phyloP scores from a whole-genome alignment of 2,329 filamentous ascomycete species.

The Magnaporthiopsis incrustans region DNA sequence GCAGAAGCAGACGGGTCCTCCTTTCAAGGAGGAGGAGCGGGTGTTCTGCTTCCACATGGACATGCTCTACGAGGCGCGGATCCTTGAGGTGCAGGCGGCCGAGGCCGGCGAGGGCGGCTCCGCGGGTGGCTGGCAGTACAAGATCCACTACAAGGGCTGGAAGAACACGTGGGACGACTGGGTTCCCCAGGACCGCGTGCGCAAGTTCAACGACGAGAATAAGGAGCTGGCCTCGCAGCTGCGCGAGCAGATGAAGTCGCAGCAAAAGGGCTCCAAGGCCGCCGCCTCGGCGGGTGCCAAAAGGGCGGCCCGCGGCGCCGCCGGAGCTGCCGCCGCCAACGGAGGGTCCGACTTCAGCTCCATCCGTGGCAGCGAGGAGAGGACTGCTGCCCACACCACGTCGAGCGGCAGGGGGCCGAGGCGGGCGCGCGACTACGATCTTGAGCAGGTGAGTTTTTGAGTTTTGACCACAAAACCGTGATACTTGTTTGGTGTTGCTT shows the following conservation, averaged over 20 bases:
- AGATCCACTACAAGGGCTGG: constrained; percentile 98
- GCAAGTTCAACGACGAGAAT: constrained; percentile 93
- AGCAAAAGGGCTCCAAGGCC: constrained; percentile 42
- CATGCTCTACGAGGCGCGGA: constrained; percentile 94
- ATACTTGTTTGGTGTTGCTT: not conserved
- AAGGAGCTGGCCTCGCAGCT: constrained; percentile 75
- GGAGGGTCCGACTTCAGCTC: constrained; percentile 52
- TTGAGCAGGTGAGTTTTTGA: constrained; percentile 62
- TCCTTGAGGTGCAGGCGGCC: constrained; percentile 68
- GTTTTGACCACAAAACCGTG: not conserved
- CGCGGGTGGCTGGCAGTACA: constrained; percentile 62
- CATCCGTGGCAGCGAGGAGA: constrained; percentile 69
- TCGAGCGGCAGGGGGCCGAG: constrained; percentile 61
- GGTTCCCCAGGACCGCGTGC: constrained; percentile 87
- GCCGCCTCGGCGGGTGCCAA: constrained; percentile 29
- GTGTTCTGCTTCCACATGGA: constrained; percentile 97
- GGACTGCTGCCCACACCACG: constrained; percentile 50
- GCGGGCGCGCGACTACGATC: constrained; percentile 69
- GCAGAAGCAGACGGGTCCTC: constrained; percentile 34
- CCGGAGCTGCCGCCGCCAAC: constrained; percentile 8
- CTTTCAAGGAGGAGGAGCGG: constrained; percentile 73
- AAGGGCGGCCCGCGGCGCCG: constrained; percentile 6
- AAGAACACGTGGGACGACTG: constrained; percentile 99
- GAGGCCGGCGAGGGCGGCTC: constrained; percentile 47
- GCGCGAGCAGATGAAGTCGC: constrained; percentile 57